Conservation (phyloP, 441 rosid species). For the Aleurites moluccanus region DNA sequence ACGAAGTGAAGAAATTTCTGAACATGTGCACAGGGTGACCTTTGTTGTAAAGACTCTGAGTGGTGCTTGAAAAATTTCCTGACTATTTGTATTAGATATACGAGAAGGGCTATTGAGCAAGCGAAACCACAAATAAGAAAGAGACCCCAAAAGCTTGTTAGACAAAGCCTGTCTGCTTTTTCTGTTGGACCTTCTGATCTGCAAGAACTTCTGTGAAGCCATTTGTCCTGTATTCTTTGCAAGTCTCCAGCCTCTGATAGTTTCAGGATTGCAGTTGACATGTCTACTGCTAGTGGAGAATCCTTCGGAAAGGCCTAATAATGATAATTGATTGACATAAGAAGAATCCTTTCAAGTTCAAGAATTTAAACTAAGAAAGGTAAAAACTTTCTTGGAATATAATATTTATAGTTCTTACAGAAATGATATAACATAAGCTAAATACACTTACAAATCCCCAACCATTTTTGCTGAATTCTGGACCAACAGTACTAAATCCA, state of each 20-base stretch:
- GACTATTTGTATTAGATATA: conserved; percentile 24
- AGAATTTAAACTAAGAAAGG: too few species aligned
- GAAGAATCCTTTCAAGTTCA: too few species aligned
- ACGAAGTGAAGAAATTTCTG: conserved; percentile 33
- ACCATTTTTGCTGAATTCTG: conserved; percentile 37
- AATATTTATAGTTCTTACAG: too few species aligned
- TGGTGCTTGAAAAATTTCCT: conserved; percentile 27
- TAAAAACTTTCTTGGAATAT: too few species aligned
- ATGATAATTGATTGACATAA: too few species aligned
- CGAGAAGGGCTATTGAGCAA: conserved; percentile 31
- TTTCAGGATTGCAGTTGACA: conserved; percentile 40
- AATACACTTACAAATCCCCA: conserved; percentile 41
- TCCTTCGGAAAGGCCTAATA: conserved; percentile 41
- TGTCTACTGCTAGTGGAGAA: conserved; percentile 41
- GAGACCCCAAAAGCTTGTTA: conserved; percentile 44
- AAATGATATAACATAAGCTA: not conserved
- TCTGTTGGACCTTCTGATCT: conserved; percentile 25
- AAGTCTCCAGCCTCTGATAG: conserved; percentile 45
- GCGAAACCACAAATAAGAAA: conserved; percentile 32
- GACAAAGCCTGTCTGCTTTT: conserved; percentile 32
- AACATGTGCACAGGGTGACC: conserved; percentile 17
- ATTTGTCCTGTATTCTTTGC: conserved; percentile 47
- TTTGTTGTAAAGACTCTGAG: conserved; percentile 8
- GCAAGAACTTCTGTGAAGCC: conserved; percentile 38
- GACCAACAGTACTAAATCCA: conserved; percentile 36